A percentile compares a stretch with the other conserved stretches of the same genome.
These are phyloP conservation scores for Lepidium africanum DNA, from an alignment of 345 rosid genomes.

Conservation along the genomic window DNA sequence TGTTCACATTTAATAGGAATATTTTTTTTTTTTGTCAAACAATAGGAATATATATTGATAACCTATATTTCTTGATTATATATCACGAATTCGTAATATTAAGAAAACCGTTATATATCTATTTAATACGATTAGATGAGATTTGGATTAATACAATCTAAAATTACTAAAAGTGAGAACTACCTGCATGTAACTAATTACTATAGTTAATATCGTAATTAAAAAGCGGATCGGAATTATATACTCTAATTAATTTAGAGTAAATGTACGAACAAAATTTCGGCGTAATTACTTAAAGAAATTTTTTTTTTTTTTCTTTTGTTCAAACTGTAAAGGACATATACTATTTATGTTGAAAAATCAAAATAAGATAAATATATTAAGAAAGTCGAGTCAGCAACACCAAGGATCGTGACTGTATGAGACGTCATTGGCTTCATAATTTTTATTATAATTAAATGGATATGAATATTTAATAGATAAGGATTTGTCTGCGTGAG, in stretches of 20 bases:
- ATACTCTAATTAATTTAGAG: neutral
- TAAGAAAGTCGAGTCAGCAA: constrained; percentile 18
- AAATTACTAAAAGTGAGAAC: neutral
- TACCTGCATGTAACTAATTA: neutral
- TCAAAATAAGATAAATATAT: neutral
- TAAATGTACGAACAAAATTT: neutral
- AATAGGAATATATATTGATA: neutral
- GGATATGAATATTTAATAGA: neutral
- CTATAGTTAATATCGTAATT: too few relatives aligned
- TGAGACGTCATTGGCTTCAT: constrained; percentile 6
- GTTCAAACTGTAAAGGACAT: too few relatives aligned
- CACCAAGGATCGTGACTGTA: neutral
- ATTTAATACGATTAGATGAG: neutral
- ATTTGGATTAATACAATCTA: neutral
- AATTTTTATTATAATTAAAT: neutral
- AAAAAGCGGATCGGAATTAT: neutral
- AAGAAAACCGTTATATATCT: neutral
- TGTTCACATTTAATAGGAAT: neutral
- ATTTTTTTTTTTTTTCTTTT: neutral
- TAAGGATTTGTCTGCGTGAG: neutral
- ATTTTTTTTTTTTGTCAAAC: too few relatives aligned
- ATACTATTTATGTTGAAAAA: neutral
- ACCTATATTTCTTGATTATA: neutral
- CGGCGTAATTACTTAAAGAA: constrained; percentile 1
- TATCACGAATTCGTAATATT: neutral